Base-by-base conservation (phyloP, 2,329 filamentous ascomycete species). In the Alternaria panax region DNA sequence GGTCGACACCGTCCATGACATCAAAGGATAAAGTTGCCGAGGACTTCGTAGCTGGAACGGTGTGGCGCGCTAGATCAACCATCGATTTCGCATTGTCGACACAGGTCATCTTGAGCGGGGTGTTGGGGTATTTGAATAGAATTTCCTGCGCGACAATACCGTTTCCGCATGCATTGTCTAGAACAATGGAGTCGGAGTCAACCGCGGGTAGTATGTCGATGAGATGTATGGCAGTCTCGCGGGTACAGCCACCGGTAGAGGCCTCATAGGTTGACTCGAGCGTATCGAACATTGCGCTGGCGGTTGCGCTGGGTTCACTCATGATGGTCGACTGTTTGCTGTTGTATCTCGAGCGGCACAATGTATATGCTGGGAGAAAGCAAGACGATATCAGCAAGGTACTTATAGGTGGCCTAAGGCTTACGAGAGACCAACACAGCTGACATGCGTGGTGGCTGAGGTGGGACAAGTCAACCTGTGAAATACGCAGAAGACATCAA, bases 101-200 rank as follows among this genome's bases (percentile, higher is more conserved):
- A 24, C 57, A 62, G 38, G 56, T 43, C 16, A 69, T 59, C 18
- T 43, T 52, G 2, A 62, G 42, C 1, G 51, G 45, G 9, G 38
- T 42, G 27, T 51, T 32, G 6, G 51, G 48, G 36, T 51, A 28
- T 25, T 54, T 52, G 47, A 51, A 41, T 3, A 69, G 28, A 32
- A 73, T 46, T 28, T 65, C 66, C 38, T 65, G 51, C 7, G 69
- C 59, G 8, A 68, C 63, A 18, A 71, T 61, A 40, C 70, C 72
- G 8, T 67, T 58, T 11, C 70, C 69, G 54, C 70, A 73, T 0
- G 71, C 72, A 34, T 73, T 74, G 47, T 74, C 72, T 25, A 64
- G 66, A 20, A 73, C 45, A 16, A 62, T 25, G 14, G 68, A 69
- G 12, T 54, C 32, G 20, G 51, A 27, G 4, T 59, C 46, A 7